phyloP scores from a whole-genome alignment of 805 yeast genomes.

The Yarrowia porcina region DNA sequence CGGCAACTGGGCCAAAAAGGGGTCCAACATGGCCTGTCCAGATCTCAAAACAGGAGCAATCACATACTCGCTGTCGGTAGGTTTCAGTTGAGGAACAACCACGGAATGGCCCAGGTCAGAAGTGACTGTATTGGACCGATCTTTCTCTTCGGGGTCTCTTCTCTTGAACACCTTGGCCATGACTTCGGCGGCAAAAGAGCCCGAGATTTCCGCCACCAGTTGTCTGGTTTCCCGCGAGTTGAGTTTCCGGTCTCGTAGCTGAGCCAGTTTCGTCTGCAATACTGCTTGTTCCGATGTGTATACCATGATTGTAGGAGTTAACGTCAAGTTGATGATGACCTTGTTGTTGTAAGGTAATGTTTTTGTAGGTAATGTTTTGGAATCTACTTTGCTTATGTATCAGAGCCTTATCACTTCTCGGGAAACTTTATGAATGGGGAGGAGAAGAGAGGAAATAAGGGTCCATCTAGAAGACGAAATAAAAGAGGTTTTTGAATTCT shows the following conservation, averaged over 20 bases:
- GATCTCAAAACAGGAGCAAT: constrained; percentile 38
- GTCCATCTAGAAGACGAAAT: no score
- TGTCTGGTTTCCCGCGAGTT: constrained; percentile 30
- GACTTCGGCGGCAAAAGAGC: constrained; percentile 36
- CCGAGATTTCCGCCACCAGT: constrained; percentile 32
- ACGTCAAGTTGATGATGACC: not conserved
- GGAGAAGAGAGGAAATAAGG: no score
- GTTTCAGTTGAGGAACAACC: constrained; percentile 28
- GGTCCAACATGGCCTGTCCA: constrained; percentile 37
- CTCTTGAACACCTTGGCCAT: constrained; percentile 28
- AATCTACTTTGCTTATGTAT: constrained; percentile 2
- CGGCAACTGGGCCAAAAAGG: constrained; percentile 36
- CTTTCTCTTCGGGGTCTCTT: not conserved
- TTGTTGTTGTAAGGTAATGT: no score
- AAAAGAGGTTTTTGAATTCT: no score
- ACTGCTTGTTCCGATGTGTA: constrained; percentile 33
- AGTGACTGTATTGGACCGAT: constrained; percentile 10
- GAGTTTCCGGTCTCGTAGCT: constrained; percentile 31
- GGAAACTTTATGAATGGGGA: not conserved
- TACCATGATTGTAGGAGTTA: constrained; percentile 19
- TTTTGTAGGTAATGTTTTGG: no score
- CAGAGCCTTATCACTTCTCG: not conserved
- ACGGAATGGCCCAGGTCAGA: constrained; percentile 27
- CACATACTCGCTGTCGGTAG: constrained; percentile 28
- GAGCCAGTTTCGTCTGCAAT: constrained; percentile 33